These are phyloP conservation scores for Oenanthe javanica DNA, from an alignment of 140 eudicot genomes.

Conservation along the genomic window DNA sequence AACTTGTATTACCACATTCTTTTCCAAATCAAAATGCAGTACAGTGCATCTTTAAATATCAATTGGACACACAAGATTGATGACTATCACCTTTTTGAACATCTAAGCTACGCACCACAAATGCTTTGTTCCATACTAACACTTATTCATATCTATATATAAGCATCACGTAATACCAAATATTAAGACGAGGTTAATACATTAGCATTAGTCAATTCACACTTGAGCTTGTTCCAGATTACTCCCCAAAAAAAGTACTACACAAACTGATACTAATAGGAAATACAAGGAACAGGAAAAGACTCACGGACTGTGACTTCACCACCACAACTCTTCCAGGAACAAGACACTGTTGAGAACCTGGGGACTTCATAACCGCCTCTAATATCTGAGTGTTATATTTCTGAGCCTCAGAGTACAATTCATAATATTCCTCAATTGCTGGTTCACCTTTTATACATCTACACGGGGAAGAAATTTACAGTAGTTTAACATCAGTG, in stretches of 20 bases:
- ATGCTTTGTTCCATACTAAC: too few relatives aligned
- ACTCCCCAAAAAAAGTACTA: neutral
- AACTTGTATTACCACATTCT: neutral
- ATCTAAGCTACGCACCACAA: neutral
- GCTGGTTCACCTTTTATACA: slow-evolving; percentile 99
- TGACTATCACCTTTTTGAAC: neutral
- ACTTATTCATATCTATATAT: neutral
- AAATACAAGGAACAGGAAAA: neutral
- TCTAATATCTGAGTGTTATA: slow-evolving; percentile 54
- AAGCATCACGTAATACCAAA: neutral
- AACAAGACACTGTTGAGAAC: slow-evolving; percentile 50
- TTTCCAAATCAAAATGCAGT: neutral
- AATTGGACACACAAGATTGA: too few relatives aligned
- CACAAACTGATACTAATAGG: neutral
- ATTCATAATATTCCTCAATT: slow-evolving; percentile 81
- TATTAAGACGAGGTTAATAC: neutral
- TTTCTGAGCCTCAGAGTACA: slow-evolving; percentile 73
- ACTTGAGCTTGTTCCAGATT: neutral
- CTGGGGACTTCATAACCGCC: slow-evolving; percentile 63
- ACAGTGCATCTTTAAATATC: neutral
- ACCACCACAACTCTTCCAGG: slow-evolving; percentile 89
- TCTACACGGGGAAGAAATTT: slow-evolving; percentile 29
- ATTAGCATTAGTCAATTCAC: neutral
- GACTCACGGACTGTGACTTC: slow-evolving; percentile 76
- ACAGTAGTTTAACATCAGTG: neutral